phyloP scores from a whole-genome alignment of 257 asterid species.

The Nicotiana noctiflora region DNA sequence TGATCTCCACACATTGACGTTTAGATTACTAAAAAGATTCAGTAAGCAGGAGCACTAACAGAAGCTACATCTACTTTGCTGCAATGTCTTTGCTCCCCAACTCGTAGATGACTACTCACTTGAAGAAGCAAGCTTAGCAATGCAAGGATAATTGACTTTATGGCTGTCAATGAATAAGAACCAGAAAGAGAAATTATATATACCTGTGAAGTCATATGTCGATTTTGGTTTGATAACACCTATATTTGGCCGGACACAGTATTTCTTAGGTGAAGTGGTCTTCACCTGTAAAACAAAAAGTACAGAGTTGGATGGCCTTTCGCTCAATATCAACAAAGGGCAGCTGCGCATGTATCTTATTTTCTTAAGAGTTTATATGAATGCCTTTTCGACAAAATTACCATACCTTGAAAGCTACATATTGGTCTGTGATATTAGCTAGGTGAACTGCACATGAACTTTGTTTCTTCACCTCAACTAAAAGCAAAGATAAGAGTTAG shows the following conservation, averaged over 20 bases:
- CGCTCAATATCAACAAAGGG: not conserved
- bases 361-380: not conserved
- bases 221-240: constrained; percentile 83
- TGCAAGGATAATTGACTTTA: not conserved
- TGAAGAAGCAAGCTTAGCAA: not conserved
- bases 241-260: constrained; percentile 77
- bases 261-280: constrained; percentile 90
- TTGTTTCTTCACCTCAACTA: constrained; percentile 88
- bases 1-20: not conserved
- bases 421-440: constrained; percentile 64
- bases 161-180: not conserved
- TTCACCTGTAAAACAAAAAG: constrained; percentile 54
- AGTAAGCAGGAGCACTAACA: not conserved
- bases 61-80: not conserved
- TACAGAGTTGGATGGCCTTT: not conserved
- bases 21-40: not conserved
- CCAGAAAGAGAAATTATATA: not conserved
- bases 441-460: constrained; percentile 57
- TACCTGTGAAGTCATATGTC: constrained; percentile 69
- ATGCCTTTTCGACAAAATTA: constrained; percentile 8
- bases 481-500: constrained; percentile 22
- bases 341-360: not conserved
- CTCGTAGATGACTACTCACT: not conserved
- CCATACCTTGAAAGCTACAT: constrained; percentile 81
- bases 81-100: not conserved